Evolutionary conservation across 371 early-diverging fungal species (phyloP).

Genomic region (Circinella minor): DNA sequence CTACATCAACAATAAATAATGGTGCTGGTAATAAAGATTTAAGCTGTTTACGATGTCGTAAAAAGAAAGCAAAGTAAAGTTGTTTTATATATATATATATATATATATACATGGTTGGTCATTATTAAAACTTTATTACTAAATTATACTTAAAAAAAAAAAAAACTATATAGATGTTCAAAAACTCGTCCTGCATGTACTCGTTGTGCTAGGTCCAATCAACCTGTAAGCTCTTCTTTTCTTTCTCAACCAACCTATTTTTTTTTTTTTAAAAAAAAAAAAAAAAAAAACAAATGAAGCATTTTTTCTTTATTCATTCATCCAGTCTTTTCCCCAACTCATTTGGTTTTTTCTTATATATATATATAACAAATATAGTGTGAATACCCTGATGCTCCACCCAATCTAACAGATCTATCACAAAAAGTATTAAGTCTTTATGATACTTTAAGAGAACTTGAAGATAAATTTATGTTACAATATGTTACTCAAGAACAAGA

Average conservation of each 20-base stretch:
- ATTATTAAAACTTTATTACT: background rate
- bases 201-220: constrained; percentile 54
- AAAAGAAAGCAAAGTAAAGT: constrained; percentile 59
- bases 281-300: constrained; percentile 3
- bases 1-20: background rate
- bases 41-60: constrained; percentile 54
- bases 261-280: too few relatives aligned
- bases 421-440: constrained; percentile 51
- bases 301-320: too few relatives aligned
- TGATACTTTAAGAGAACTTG: constrained; percentile 43
- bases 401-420: constrained; percentile 49
- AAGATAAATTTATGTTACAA: constrained; percentile 44
- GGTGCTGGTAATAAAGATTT: constrained; percentile 37
- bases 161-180: constrained; percentile 40
- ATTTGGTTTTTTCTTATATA: too few relatives aligned
- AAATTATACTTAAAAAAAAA: background rate
- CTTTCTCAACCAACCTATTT: too few relatives aligned
- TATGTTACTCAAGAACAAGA: constrained; percentile 24
- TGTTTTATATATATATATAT: background rate
- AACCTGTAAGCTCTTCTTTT: constrained; percentile 33
- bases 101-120: background rate
- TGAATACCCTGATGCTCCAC: constrained; percentile 59
- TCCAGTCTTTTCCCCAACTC: too few relatives aligned
- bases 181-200: constrained; percentile 55
- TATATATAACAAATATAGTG: constrained; percentile 29